Percentiles rank a stretch among this genome's conserved stretches.
Conservation (phyloP, 345 rosid species). For the Punica granatum region DNA sequence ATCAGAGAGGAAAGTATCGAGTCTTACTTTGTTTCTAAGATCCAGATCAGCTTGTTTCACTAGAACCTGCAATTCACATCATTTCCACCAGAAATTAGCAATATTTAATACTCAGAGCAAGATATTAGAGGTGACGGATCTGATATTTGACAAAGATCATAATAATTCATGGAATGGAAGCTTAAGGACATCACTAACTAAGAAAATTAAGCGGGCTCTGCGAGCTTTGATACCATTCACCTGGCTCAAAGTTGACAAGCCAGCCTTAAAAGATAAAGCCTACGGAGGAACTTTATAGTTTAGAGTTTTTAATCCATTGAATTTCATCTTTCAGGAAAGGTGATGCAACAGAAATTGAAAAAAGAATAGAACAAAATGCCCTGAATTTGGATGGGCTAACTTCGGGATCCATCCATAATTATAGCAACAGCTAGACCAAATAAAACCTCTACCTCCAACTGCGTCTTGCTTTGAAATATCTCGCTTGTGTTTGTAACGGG, state of each 20-base stretch:
- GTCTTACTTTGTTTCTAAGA: constrained; percentile 71
- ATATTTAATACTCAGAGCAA: background rate
- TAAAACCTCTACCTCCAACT: constrained; percentile 64
- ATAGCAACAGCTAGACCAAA: constrained; percentile 91
- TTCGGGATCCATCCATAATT: constrained; percentile 81
- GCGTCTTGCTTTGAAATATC: constrained; percentile 66
- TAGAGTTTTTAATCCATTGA: background rate
- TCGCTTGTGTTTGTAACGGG: constrained; percentile 73
- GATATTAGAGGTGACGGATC: background rate
- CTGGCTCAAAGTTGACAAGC: constrained; percentile 53
- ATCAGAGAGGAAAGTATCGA: background rate
- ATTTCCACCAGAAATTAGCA: background rate
- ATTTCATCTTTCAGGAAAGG: background rate
- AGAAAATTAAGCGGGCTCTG: constrained; percentile 89
- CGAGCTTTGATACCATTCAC: constrained; percentile 68
- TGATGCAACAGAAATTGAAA: background rate
- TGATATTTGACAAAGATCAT: background rate
- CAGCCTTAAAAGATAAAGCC: constrained; percentile 69
- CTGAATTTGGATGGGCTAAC: constrained; percentile 87
- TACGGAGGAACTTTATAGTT: constrained; percentile 19
- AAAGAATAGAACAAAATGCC: constrained; percentile 15
- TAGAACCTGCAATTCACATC: constrained; percentile 47
- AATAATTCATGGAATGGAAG: background rate
- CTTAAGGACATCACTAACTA: constrained; percentile 37
- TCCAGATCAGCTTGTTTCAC: constrained; percentile 91